Base-by-base conservation (phyloP, 1,284 basidiomycete species). In the Amylostereum chailletii region DNA sequence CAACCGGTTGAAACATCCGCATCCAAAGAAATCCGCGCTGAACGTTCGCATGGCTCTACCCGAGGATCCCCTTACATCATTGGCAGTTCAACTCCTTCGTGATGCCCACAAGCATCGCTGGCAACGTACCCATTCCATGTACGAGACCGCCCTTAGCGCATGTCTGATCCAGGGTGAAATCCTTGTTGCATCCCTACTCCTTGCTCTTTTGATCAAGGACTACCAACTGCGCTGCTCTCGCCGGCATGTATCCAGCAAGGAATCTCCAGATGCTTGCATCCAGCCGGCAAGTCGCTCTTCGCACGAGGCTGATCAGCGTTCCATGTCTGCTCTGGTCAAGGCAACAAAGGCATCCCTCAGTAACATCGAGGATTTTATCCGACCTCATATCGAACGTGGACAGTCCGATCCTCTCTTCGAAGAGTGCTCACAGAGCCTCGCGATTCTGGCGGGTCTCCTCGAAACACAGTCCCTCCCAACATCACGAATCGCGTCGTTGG, bases 141-240 rank as follows among this genome's bases (percentile, higher is more conserved):
- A 81, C 58, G 71, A 74, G 39, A 68, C 71, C 2, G 62, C 86
- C 40, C 71, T 90, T 54, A 69, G 74, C 2, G 72, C 81, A 5
- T 84, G 82, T 53, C 65, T 90, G 8, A 62, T 87, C 42, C 85
- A 90, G 46, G 84, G 86, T 31, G 86, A 90, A 58, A 79, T 90
- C 43, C 71, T 90, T 39, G 71, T 84, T 30, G 86, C 77, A 1
- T 79, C 81, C 1, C 65, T 90, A 29, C 65, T 89, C 5, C 85
- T 89, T 51, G 81, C 75, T 1, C 64, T 80, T 36, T 60, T 87
- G 19, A 65, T 86, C 38, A 78, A 82, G 54, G 83, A 86, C 40
- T 84, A 74, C 70, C 74, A 85, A 53, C 37, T 68, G 3, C 66
- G 65, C 27, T 47, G 52, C n/a, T 49, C 57, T 8, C 48, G 51